These are phyloP conservation scores for Hygrophila difformis DNA, from an alignment of 257 asterid genomes.

Conservation along the genomic window DNA sequence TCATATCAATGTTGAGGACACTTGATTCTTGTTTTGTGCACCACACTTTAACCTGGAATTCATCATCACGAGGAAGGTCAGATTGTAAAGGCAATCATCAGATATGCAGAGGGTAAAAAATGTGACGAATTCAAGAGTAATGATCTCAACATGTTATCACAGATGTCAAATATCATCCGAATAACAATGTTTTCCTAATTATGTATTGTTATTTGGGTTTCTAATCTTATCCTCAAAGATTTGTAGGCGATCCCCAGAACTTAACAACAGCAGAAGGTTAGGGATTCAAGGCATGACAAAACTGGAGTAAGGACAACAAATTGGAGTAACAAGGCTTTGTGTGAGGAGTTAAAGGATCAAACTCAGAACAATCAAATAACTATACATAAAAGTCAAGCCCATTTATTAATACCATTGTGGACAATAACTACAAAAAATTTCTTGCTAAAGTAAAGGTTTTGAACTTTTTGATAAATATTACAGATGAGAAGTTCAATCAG, in stretches of 20 bases:
- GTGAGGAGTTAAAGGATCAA: too few species aligned
- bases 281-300: background rate
- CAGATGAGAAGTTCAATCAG: too few species aligned
- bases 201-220: background rate
- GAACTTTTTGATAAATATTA: too few species aligned
- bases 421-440: too few species aligned
- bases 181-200: too few species aligned
- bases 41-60: slow-evolving; percentile 69
- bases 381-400: too few species aligned
- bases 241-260: background rate
- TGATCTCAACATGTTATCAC: background rate
- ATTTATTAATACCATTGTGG: too few species aligned
- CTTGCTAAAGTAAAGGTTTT: too few species aligned
- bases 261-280: background rate
- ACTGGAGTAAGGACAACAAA: background rate
- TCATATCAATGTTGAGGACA: slow-evolving; percentile 64
- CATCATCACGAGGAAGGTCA: slow-evolving; percentile 6
- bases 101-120: slow-evolving; percentile 2
- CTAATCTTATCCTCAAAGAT: background rate
- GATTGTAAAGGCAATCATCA: background rate
- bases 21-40: slow-evolving; percentile 73
- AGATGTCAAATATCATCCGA: too few species aligned
- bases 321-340: background rate
- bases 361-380: too few species aligned
- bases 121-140: background rate